Evolutionary conservation across 768 basidiomycete species (phyloP).

Genomic region (Mycena albidolilacea): DNA sequence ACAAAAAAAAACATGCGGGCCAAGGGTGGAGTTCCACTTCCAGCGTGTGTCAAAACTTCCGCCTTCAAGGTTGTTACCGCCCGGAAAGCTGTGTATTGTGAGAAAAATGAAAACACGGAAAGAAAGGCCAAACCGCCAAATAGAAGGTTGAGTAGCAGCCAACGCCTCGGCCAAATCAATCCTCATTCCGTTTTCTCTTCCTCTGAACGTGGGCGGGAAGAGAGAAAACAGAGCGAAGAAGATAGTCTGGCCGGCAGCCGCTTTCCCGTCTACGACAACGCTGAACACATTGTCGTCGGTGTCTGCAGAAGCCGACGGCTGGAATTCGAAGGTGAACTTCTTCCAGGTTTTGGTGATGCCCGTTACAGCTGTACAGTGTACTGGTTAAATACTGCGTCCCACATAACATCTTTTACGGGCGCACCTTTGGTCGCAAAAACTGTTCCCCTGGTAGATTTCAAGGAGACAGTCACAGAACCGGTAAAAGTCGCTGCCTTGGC

Average conservation of each 20-base stretch:
- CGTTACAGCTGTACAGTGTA: constrained; percentile 35
- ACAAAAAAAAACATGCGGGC: constrained; percentile 54
- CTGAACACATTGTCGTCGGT: constrained; percentile 66
- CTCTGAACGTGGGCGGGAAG: constrained; percentile 76
- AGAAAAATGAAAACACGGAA: background rate
- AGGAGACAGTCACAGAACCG: constrained; percentile 54
- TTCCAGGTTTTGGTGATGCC: constrained; percentile 61
- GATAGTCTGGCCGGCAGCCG: constrained; percentile 58
- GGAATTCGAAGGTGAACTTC: constrained; percentile 59
- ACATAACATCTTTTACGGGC: background rate
- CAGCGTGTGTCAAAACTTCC: constrained; percentile 63
- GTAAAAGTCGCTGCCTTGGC: constrained; percentile 55
- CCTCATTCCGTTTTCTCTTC: constrained; percentile 70
- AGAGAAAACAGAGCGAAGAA: constrained; percentile 71
- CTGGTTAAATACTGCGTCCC: background rate
- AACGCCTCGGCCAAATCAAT: constrained; percentile 69
- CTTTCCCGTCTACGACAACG: constrained; percentile 63
- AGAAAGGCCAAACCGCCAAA: constrained; percentile 38
- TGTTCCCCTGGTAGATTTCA: constrained; percentile 57
- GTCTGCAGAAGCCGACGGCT: constrained; percentile 56
- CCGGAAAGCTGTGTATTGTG: constrained; percentile 42
- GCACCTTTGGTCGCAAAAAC: constrained; percentile 50
- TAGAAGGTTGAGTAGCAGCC: constrained; percentile 59
- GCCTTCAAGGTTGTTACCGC: constrained; percentile 66
- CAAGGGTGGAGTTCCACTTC: constrained; percentile 74